Evolutionary conservation across 371 early-diverging fungal genomes (phyloP).

Genomic region (Blastocladiella emersonii): DNA sequence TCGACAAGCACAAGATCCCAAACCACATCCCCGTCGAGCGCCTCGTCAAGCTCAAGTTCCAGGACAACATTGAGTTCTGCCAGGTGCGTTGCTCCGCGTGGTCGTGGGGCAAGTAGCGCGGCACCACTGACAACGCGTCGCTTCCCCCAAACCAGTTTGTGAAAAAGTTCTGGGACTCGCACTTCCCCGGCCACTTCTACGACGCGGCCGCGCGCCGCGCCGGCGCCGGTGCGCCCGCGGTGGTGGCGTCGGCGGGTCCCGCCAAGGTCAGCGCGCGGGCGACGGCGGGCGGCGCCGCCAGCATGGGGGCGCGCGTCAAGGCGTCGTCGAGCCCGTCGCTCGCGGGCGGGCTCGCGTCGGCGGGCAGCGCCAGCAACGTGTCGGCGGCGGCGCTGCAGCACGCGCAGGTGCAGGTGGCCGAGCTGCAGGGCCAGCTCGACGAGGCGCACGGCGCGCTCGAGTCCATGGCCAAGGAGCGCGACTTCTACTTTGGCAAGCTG

Average conservation of each 20-base stretch:
- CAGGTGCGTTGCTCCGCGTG: no score
- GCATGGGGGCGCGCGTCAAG: background rate
- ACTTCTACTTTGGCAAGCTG: conserved; percentile 3
- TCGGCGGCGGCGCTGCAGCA: background rate
- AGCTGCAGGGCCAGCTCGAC: background rate
- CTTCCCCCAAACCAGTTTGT: conserved; percentile 36
- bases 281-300: background rate
- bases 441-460: background rate
- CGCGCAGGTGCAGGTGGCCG: background rate
- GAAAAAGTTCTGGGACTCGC: conserved; percentile 74
- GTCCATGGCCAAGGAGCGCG: background rate
- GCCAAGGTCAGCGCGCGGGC: no score
- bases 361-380: background rate
- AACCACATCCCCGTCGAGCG: conserved; percentile 67
- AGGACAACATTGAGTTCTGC: conserved; percentile 92
- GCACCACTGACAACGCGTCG: background rate
- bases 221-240: background rate
- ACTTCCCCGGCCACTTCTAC: conserved; percentile 65
- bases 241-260: background rate
- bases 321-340: background rate
- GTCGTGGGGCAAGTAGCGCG: background rate
- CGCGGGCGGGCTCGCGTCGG: background rate
- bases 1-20: conserved; percentile 53
- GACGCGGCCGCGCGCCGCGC: conserved; percentile 68
- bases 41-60: conserved; percentile 82